phyloP scores from a whole-genome alignment of 2,329 filamentous ascomycete genomes.

The Colletotrichum brevisporum region DNA sequence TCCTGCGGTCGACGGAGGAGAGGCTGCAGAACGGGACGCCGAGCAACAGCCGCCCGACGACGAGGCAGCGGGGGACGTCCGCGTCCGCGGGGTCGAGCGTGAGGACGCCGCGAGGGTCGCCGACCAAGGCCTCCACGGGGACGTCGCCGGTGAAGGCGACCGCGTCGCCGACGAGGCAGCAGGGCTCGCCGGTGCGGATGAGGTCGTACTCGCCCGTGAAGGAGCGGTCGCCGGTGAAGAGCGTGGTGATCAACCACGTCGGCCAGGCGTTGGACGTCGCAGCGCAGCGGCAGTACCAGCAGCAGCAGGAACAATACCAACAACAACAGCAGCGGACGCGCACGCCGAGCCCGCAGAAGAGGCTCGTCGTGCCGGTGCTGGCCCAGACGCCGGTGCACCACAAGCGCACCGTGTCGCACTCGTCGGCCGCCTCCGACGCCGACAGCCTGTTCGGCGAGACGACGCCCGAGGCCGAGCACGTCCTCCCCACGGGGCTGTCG shows the following conservation, averaged over 20 bases:
- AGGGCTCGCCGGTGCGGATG: neutral
- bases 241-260: constrained; percentile 2
- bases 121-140: constrained; percentile 15
- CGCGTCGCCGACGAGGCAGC: constrained; percentile 16
- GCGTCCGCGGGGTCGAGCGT: constrained; percentile 41
- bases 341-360: constrained; percentile 33
- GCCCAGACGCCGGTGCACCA: constrained; percentile 22
- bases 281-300: neutral
- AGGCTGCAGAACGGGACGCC: constrained; percentile 58
- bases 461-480: constrained; percentile 51
- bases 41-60: constrained; percentile 47
- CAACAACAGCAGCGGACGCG: neutral
- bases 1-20: constrained; percentile 67
- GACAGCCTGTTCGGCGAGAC: constrained; percentile 59
- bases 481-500: constrained; percentile 52
- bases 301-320: too few species aligned
- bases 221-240: constrained; percentile 2
- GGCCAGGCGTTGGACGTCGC: constrained; percentile 8
- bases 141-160: constrained; percentile 17
- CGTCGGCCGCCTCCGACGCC: constrained; percentile 42
- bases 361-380: neutral
- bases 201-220: constrained; percentile 12
- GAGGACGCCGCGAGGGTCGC: constrained; percentile 26
- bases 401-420: constrained; percentile 28
- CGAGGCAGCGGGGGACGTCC: constrained; percentile 49